Evolutionary conservation across 108 stramenopile species (phyloP), one percentile per base, ranked within the genome.

Genomic region (Nannochloropsis gaditana): DNA sequence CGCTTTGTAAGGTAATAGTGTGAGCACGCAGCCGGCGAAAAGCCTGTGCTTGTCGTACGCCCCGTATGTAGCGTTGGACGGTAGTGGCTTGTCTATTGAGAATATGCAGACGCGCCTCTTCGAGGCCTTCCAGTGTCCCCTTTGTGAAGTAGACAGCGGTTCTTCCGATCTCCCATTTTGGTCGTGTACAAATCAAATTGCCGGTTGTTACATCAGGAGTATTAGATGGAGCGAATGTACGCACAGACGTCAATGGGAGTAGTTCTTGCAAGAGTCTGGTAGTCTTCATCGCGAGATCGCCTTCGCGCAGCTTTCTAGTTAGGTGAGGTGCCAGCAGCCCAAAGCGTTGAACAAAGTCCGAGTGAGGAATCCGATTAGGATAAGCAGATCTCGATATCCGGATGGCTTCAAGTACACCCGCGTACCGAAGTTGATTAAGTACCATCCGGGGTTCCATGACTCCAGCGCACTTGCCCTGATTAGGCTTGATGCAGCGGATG

Each of bases 361-460:
- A 91, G 84, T 94, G 94, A 43, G 92, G 47, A 45, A 96, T 89
- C 43, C 92, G 95, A 84, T 96, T 95, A 17, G 98, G 96, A 90
- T 94, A 97, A 44, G 93, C 96, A 79, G 96, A 95, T 41, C 96
- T 90, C 11, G 94, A 91, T 42, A 98, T 95, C 5, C 85, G 85
- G 45, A 93, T 85, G 5, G 96, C 96, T 84, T 96, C 96, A 43
- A 96, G 91, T 41, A 98, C 93, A 21, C 98, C 98, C 42, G 95
- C 95, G 85, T 95, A 96, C 86, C 95, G 90, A 9, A 98, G 92
- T 86, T 98, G 98, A 41, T 90, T 86, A 82, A 96, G 89, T 42
- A 95, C 94, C 47, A 90, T 93, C 45, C 84, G 45, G 87, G 45
- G 45, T 15, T 87, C 90, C 44, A 92, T 90, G 79, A 85, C 45